Base-by-base conservation (phyloP, 306 rosid genomes). In the Myrica gale region DNA sequence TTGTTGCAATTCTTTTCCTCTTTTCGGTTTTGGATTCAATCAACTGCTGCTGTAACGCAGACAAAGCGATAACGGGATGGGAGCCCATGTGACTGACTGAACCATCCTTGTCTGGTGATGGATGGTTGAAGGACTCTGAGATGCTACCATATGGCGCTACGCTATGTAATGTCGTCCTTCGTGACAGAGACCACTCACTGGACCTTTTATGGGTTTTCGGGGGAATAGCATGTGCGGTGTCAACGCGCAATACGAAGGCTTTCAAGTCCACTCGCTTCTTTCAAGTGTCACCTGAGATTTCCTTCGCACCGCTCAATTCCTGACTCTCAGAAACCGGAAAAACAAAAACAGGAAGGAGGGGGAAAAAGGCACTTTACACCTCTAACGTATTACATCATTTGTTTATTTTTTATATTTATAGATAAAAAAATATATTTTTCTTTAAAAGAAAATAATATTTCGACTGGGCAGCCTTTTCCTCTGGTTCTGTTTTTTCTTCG, bases 121-220 rank as follows among this genome's bases (percentile, higher is more conserved):
- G 7, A 65, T 65, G 50, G 26, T 15, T 16, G 46, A 39, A 15
- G n/a, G 20, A 19, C 46, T 63, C 20, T 63, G 46, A 37, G 20
- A 39, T 63, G 69, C 68, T 62, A 62, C 43, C 13, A 43, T 11
- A 12, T 23, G 69, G 9, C 23, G 21, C 48, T 16, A 1, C 9
- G 70, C 20, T 8, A 9, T 66, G 70, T 51, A 37, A 66, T 51
- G 70, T 42, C 70, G 70, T 42, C 70, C 70, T 66, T 66, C 8
- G 12, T 43, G 70, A 66, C 51, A 66, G 42, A 39, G 70, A 66
- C 70, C 9, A 42, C 4, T 66, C 70, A 66, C 21, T 58, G 4
- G 2, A 5, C 5, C 7, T 42, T 42, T 66, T 43, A 41, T 43
- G 50, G 50, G 48, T 66, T 26, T 44, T 17, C 26, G 7, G n/a